These are phyloP conservation scores for Solanum virginianum DNA, from an alignment of 257 asterid genomes.

Conservation along the genomic window DNA sequence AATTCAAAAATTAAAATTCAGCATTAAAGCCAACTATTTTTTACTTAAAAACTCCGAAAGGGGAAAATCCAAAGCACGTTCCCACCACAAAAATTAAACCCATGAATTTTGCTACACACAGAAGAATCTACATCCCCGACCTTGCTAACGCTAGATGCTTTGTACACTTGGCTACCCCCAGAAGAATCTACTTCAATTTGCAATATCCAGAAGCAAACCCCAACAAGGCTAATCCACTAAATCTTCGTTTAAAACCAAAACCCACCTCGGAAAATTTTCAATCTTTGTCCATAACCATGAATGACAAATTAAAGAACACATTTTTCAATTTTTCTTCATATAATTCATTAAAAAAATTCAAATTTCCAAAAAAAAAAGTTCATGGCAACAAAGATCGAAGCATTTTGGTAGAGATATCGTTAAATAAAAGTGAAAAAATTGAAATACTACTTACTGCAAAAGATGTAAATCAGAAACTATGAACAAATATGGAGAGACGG, in stretches of 20 bases:
- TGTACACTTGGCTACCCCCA: neutral
- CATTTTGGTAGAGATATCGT: neutral
- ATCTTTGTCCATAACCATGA: neutral
- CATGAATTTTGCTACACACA: neutral
- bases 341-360: neutral
- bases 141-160: neutral
- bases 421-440: neutral
- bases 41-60: neutral
- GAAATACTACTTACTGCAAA: neutral
- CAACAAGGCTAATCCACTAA: neutral
- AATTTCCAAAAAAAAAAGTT: neutral
- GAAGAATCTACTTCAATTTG: neutral
- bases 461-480: neutral
- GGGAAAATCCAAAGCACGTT: neutral
- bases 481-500: constrained; percentile 21
- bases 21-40: neutral
- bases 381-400: neutral
- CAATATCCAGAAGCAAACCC: neutral
- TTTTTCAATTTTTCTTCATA: neutral
- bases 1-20: neutral
- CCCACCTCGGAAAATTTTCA: neutral
- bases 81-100: neutral
- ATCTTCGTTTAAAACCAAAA: neutral
- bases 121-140: neutral
- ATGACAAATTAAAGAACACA: neutral